Percentiles rank a stretch among this genome's conserved stretches.
phyloP scores from a whole-genome alignment of 2,329 filamentous ascomycete genomes.

The Helicocarpus griseus region DNA sequence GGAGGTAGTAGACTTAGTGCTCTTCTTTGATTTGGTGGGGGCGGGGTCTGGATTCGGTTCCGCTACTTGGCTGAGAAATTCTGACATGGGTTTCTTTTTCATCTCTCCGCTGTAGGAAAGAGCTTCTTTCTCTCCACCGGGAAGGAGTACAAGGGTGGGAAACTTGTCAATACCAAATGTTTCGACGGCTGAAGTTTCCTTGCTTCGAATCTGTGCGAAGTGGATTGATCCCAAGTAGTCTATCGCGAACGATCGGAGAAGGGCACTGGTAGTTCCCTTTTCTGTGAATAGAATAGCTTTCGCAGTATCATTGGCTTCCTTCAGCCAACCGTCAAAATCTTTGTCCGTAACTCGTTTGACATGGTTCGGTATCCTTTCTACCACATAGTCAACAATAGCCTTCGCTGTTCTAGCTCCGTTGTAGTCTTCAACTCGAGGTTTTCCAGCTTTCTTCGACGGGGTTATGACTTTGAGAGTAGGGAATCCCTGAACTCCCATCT shows the following conservation, averaged over 20 bases:
- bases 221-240: conserved; percentile 76
- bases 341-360: conserved; percentile 74
- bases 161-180: conserved; percentile 69
- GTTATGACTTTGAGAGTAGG: conserved; percentile 90
- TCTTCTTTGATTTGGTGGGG: conserved; percentile 27
- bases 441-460: conserved; percentile 70
- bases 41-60: conserved; percentile 70
- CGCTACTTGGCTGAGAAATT: conserved; percentile 72
- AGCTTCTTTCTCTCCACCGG: conserved; percentile 57
- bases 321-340: conserved; percentile 65
- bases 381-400: conserved; percentile 75
- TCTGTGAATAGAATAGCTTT: conserved; percentile 91
- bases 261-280: conserved; percentile 76
- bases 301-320: conserved; percentile 54
- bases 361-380: conserved; percentile 83
- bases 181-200: conserved; percentile 61
- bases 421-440: conserved; percentile 83
- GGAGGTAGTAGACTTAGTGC: conserved; percentile 28
- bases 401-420: conserved; percentile 74
- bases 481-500: conserved; percentile 85
- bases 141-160: conserved; percentile 71
- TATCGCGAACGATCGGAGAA: conserved; percentile 76
- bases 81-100: conserved; percentile 71
- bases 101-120: conserved; percentile 72
- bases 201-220: conserved; percentile 74